Percentiles rank a stretch among this genome's conserved stretches.
These are phyloP conservation scores for Flaveria linearis DNA, from an alignment of 129 eudicot species.

Conservation along the genomic window DNA sequence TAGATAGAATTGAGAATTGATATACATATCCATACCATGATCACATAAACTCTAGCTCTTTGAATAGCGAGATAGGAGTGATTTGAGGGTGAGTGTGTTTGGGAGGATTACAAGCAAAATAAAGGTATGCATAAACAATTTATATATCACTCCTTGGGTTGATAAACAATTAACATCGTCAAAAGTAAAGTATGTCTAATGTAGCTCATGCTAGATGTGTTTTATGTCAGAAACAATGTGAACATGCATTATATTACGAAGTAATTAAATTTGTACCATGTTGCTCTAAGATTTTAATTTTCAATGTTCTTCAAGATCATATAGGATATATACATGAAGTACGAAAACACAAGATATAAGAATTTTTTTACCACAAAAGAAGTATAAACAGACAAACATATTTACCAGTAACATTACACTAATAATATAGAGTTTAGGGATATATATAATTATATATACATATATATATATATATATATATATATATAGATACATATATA, in stretches of 20 bases:
- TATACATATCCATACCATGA: conserved; percentile 50
- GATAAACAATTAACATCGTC: conserved; percentile 42
- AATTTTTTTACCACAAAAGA: neutral
- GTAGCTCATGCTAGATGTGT: conserved; percentile 2
- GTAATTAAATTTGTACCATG: neutral
- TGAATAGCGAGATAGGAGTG: conserved; percentile 35
- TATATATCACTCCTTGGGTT: conserved; percentile 39
- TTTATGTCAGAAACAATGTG: conserved; percentile 17
- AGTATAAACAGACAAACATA: neutral
- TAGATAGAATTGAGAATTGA: neutral
- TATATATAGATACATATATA: too few relatives aligned
- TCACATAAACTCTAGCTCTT: conserved; percentile 30
- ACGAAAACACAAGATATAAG: neutral
- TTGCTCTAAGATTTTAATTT: neutral
- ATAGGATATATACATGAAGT: neutral
- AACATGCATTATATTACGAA: conserved; percentile 2
- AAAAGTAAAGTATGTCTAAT: conserved; percentile 31
- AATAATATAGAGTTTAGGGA: too few relatives aligned
- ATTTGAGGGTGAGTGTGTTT: conserved; percentile 55
- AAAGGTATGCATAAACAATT: neutral
- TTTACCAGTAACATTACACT: too few relatives aligned
- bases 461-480: too few relatives aligned
- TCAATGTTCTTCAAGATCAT: neutral
- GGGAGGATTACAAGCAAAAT: conserved; percentile 43
- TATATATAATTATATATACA: too few relatives aligned